Base-by-base conservation (phyloP, 2,329 filamentous ascomycete genomes). In the Chrysoporthe deuterocubensis region DNA sequence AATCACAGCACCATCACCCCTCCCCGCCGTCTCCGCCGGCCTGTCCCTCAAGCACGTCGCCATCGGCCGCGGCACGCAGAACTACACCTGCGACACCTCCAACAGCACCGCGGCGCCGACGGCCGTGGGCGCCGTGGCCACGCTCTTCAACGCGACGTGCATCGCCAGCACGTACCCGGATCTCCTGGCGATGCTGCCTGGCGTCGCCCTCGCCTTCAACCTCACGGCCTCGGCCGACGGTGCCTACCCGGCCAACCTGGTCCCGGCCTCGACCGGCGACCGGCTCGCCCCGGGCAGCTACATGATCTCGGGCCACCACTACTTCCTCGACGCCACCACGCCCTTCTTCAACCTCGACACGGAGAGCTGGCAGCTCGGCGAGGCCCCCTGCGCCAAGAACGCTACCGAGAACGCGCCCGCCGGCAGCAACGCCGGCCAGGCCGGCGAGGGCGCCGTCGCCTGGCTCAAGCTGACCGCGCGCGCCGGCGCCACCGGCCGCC, bases 61-160 rank as follows among this genome's bases (percentile, higher is more conserved):
- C 76, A 83, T 97, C 70, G 95, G 95, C 74, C 90, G 93, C 57
- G 95, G 95, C 69, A 96, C 92, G 8, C 90, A 97, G 81, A 97
- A 97, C 85, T 98, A 97, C 83, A 96, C 93, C 63, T 97, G 95
- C 83, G 83, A 87, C 68, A 81, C 85, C 65, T 80, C 80, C 70
- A 86, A 91, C 73, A 76, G 86, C 1, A 86, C 85, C 3, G 85
- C 88, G 0, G 81, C 80, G 0, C 94, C 95, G 16, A 83, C 82
- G 11, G 84, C 89, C 21, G 79, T 83, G 62, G 95, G 95, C 71
- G 95, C 95, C 65, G 76, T 93, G 0, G 95, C 95, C 65, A 90
- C 88, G 1, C 92, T 98, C 74, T 97, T 92, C 89, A 94, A 97
- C 80, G 92, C 90, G 68, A 92, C 89, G 73, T 97, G 95, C 80